Percentiles rank a stretch among this genome's conserved stretches.
phyloP scores from a whole-genome alignment of 768 basidiomycete genomes.

The Suillus subalutaceus region DNA sequence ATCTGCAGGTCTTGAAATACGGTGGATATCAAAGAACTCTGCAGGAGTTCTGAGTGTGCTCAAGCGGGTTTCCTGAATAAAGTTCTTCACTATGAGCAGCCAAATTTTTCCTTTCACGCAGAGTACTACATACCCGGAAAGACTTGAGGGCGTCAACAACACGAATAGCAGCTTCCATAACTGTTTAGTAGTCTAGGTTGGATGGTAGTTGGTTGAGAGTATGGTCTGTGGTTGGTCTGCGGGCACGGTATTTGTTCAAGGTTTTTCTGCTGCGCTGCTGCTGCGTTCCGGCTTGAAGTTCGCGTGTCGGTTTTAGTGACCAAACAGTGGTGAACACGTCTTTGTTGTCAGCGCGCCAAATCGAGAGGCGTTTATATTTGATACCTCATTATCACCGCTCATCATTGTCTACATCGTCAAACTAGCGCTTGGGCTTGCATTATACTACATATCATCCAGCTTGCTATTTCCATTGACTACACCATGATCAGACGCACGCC shows the following conservation, averaged over 20 bases:
- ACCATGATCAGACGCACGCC: slow-evolving; percentile 77
- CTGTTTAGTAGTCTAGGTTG: slow-evolving; percentile 8
- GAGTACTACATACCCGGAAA: slow-evolving; percentile 56
- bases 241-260: neutral
- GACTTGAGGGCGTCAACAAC: slow-evolving; percentile 70
- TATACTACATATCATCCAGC: neutral
- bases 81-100: neutral
- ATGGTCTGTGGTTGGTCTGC: neutral
- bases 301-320: neutral
- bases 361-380: slow-evolving; percentile 4
- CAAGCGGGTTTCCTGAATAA: slow-evolving; percentile 71
- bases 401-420: slow-evolving; percentile 8
- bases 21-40: slow-evolving; percentile 86
- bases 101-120: neutral
- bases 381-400: slow-evolving; percentile 1
- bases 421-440: neutral
- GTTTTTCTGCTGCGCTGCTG: slow-evolving; percentile 20
- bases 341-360: slow-evolving; percentile 15
- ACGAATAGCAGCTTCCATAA: slow-evolving; percentile 70
- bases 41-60: slow-evolving; percentile 70
- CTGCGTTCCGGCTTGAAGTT: neutral
- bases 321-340: slow-evolving; percentile 16
- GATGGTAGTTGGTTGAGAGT: slow-evolving; percentile 3
- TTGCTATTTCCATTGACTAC: neutral
- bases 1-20: slow-evolving; percentile 83